Evolutionary conservation across 139 green algal species (phyloP), one percentile per base, ranked within the genome.

Genomic region (Chlorella sp.): DNA sequence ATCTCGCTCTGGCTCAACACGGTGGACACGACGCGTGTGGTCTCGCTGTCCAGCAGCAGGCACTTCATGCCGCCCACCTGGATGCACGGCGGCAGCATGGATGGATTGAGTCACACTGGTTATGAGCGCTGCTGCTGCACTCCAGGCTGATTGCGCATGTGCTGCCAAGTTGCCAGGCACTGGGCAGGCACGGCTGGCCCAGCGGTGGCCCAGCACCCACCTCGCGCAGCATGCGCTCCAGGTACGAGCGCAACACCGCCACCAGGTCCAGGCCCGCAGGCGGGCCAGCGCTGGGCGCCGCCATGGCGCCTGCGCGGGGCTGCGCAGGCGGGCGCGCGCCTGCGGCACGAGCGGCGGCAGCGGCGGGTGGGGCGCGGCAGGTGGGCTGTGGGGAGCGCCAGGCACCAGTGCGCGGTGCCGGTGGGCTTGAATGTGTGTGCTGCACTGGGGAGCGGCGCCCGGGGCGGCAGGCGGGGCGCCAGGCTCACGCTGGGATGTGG

Each of bases 1-100:
- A 99, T 95, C 65, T 99, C 97, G n/a, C 91, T 94, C 64, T 98
- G 92, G 44, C 93, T 96, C 80, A 94, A 95, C n/a, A 97, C 92
- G 0, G 91, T 95, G 65, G 87, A 93, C 26, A 95, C 87, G 4
- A 94, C 94, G 4, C 87, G 88, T 86, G 97, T 96, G 28, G 97
- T 99, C 28, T 99, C 97, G 36, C 91, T 89, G 84, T 99, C 97
- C 23, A 99, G 85, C 32, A 99, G 60, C 38, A 99, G 91, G 1
- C 93, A 95, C 62, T 99, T 99, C 92, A 98, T 98, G 62, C 96
- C 96, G 41, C 81, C 73, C 15, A 60, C 51, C 51, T 60, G 51
- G 12, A n/a, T n/a, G n/a, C n/a, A n/a, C n/a, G n/a, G n/a, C n/a
- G n/a, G n/a, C n/a, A n/a, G n/a, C n/a, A n/a, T n/a, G n/a, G n/a